Conservation (phyloP, 139 green algal species). For the Chlorella ohadii region DNA sequence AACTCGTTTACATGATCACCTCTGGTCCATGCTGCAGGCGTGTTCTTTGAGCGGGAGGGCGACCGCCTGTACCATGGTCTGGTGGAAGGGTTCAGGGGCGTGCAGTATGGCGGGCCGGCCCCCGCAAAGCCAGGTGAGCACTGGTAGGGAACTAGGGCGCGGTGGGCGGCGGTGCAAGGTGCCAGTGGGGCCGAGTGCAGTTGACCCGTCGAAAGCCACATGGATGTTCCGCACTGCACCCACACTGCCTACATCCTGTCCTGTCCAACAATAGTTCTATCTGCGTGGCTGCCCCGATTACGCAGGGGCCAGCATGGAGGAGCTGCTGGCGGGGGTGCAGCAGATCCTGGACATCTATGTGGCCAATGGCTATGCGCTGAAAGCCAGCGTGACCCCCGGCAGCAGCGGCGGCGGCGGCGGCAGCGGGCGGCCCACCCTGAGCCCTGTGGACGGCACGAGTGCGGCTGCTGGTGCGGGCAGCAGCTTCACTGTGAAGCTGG, state of each 20-base stretch:
- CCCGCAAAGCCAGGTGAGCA: background rate
- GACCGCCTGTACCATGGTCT: conserved; percentile 74
- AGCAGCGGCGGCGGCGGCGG: background rate
- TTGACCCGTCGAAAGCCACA: too few species aligned
- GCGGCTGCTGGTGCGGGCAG: too few species aligned
- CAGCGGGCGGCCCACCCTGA: background rate
- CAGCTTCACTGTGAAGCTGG: conserved; percentile 62
- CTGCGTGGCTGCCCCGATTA: too few species aligned
- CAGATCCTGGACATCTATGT: conserved; percentile 67
- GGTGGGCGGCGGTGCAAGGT: too few species aligned
- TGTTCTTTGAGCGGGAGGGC: conserved; percentile 42
- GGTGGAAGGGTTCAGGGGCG: conserved; percentile 69
- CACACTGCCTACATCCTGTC: too few species aligned
- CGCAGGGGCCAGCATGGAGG: conserved; percentile 9
- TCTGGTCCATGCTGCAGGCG: too few species aligned
- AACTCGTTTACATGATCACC: too few species aligned
- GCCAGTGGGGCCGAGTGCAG: too few species aligned
- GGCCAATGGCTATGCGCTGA: conserved; percentile 65
- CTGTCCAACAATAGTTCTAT: too few species aligned
- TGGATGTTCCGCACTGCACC: too few species aligned
- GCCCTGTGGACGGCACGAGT: too few species aligned
- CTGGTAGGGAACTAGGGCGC: background rate
- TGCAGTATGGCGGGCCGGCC: conserved; percentile 54
- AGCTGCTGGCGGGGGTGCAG: conserved; percentile 50
- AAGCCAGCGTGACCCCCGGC: conserved; percentile 13